Base-by-base conservation (phyloP, 2,329 filamentous ascomycete species). In the Paecilomyces sp. region DNA sequence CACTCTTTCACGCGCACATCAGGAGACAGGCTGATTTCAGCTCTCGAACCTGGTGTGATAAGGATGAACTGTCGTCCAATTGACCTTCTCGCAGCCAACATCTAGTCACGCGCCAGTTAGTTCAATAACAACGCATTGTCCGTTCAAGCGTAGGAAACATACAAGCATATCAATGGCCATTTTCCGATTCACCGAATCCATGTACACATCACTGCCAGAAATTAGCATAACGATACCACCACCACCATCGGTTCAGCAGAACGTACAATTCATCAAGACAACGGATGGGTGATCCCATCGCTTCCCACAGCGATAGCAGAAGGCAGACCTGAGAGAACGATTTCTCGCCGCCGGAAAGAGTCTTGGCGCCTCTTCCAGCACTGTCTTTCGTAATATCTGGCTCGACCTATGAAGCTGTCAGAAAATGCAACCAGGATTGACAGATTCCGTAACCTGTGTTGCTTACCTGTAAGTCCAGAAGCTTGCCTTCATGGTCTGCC, bases 301-400 rank as follows among this genome's bases (percentile, higher is more conserved):
- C 93, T 71, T 99, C 94, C 94, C 94, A 99, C 18, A 99, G 88
- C 2, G 92, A 86, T 33, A 99, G 82, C 58, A 99, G 79, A 67
- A 99, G 83, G 76, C 94, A 99, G 61, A 97, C 95, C 3, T 93
- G 96, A 3, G 92, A 95, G 74, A 97, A 99, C 0, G 93, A 97
- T 74, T 99, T 99, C 73, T 99, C 94, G 31, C 94, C 94, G 57
- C 94, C 94, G 8, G 92, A 97, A 1, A 99, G 80, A 0, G 93
- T 97, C 76, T 91, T 96, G 25, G 94, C 93, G 68, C 90, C 89
- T 56, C 93, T 85, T 2, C 91, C 92, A 3, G 84, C 85, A 62
- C 83, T 87, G 66, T 83, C 85, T 65, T 83, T 87, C 24, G 89
- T 94, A 55, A 83, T 84, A 65, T 88, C 86, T 3, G 86, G 86